Conservation (phyloP, 108 stramenopile species). For the Cyclotella atomus region DNA sequence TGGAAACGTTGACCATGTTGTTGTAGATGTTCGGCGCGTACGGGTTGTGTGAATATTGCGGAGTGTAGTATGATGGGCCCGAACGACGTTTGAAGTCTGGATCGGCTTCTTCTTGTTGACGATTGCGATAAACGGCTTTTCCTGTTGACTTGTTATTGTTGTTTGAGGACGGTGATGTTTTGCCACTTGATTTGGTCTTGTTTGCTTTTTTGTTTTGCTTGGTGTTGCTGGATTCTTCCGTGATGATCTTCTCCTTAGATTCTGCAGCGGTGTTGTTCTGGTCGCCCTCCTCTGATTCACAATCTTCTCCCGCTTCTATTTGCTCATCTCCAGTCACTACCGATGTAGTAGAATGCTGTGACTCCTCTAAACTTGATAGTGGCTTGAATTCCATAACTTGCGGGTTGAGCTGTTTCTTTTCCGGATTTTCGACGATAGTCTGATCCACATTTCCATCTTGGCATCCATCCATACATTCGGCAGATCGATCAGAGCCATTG, state of each 20-base stretch:
- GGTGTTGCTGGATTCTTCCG: background rate
- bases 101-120: conserved; percentile 81
- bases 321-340: background rate
- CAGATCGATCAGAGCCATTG: background rate
- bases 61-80: background rate
- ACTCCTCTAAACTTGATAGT: background rate
- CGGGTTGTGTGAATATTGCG: background rate
- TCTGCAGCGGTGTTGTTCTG: background rate
- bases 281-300: background rate
- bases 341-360: background rate
- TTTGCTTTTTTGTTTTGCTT: background rate
- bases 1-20: conserved; percentile 16
- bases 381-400: background rate
- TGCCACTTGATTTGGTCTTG: background rate
- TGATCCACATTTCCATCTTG: no score
- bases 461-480: background rate
- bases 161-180: no score
- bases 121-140: conserved; percentile 86
- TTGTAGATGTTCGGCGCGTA: conserved; percentile 19
- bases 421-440: background rate
- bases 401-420: background rate
- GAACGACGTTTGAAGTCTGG: conserved; percentile 83
- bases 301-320: no score
- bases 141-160: conserved; percentile 10
- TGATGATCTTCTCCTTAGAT: background rate